Conservation (phyloP, 2,329 filamentous ascomycete genomes). For the Aureobasidium vineae region DNA sequence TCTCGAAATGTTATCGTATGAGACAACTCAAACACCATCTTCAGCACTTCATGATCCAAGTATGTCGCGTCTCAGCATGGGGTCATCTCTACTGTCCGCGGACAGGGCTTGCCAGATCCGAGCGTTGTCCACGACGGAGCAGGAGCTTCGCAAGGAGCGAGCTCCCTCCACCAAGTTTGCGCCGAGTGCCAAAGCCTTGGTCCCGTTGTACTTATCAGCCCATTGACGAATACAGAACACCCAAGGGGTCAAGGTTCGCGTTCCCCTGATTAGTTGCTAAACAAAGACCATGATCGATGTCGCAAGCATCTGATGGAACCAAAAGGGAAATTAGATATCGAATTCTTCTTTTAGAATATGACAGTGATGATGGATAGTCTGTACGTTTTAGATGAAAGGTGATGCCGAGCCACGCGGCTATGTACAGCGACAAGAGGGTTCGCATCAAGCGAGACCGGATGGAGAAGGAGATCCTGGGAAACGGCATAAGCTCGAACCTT, state of each 20-base stretch:
- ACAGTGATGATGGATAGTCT: not conserved
- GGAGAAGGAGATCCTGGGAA: conserved; percentile 5
- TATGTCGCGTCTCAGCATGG: not conserved
- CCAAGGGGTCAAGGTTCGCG: conserved; percentile 1
- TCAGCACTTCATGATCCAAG: not conserved
- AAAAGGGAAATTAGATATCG: conserved; percentile 4
- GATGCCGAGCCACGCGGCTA: conserved; percentile 16
- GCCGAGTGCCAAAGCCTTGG: not conserved
- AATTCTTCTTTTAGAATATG: conserved; percentile 13
- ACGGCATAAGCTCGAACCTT: not conserved
- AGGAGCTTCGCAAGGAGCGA: not conserved
- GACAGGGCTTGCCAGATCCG: not conserved
- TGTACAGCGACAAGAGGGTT: not conserved
- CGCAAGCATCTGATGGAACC: conserved; percentile 13
- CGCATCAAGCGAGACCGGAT: conserved; percentile 3
- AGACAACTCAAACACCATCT: not conserved
- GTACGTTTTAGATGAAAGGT: not conserved
- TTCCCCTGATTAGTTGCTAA: conserved; percentile 10
- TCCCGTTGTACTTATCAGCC: not conserved
- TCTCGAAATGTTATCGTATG: not conserved
- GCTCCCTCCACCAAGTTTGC: not conserved
- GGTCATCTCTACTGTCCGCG: not conserved
- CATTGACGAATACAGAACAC: not conserved
- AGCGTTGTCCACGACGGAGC: not conserved
- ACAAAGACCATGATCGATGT: conserved; percentile 4